Evolutionary conservation across 257 asterid species (phyloP), one percentile per base, ranked within the genome.

Genomic region (Ilex asprella): DNA sequence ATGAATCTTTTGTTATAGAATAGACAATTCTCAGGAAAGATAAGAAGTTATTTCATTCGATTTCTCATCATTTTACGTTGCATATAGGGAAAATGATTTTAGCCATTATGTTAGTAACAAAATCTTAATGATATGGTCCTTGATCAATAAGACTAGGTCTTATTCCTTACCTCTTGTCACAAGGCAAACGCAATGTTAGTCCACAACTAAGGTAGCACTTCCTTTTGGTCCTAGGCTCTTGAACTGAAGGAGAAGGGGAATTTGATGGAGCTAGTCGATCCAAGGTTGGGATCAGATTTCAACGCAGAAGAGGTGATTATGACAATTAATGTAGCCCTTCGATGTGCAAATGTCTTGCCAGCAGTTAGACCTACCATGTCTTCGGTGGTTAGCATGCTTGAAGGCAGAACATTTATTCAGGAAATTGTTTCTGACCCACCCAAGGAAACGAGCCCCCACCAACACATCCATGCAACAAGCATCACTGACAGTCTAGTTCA

Each of bases 331-430:
- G 63, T 86, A 16, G 91, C 75, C 7, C 85, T 86, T 50, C 80
- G 39, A 6, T 86, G 95, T 76, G 69, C 95, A 6, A 67, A 76
- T 52, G 65, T 55, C 3, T 61, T 71, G 10, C 68, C 86, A 2
- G 59, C 81, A 0, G 81, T 63, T 55, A 79, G 95, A 67, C 95
- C 95, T 21, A 75, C 32, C 11, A 86, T 86, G 91, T 81, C 95
- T 1, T 68, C 69, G 0, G 89, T 79, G 27, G 86, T 86, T 16
- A 78, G 89, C 80, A 74, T 84, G 70, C 84, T 86, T 1, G 95
- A 81, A 65, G 87, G 91, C 12, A 70, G 58, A 52, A 62, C 57
- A 39, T 70, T 70, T 11, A 32, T 79, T 39, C 16, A 31, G 10
- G 63, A 58, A 44, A 62, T 70, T 0, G 67, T 63, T 52, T 66